Conservation (phyloP, 192 early-diverging fungal genomes). For the Entomortierella lignicola region DNA sequence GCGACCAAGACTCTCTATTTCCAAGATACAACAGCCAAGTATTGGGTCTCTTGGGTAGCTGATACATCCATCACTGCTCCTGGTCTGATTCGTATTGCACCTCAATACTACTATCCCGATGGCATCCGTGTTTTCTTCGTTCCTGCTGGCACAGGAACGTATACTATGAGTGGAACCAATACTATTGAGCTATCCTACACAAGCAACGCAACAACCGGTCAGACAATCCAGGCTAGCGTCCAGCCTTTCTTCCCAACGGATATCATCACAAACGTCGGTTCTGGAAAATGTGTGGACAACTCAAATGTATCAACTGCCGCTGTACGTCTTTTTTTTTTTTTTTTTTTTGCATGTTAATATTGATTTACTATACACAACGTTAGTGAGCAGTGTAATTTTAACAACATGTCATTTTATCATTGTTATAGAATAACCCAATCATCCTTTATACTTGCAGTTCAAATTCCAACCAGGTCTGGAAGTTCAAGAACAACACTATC, state of each 20-base stretch:
- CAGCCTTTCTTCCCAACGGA: conserved; percentile 51
- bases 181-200: conserved; percentile 35
- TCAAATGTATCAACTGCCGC: conserved; percentile 2
- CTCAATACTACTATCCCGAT: conserved; percentile 50
- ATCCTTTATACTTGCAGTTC: conserved; percentile 35
- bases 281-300: conserved; percentile 44
- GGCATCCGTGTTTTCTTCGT: conserved; percentile 52
- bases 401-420: not conserved
- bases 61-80: conserved; percentile 44
- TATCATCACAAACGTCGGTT: conserved; percentile 35
- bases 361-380: no score
- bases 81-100: conserved; percentile 46
- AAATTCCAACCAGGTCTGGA: conserved; percentile 34
- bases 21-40: conserved; percentile 47
- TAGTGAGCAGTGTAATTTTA: no score
- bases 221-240: conserved; percentile 47
- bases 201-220: conserved; percentile 14
- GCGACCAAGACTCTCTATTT: conserved; percentile 48
- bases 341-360: not conserved
- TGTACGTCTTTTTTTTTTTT: conserved; percentile 4
- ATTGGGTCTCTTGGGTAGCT: conserved; percentile 46
- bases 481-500: conserved; percentile 39
- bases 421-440: conserved; percentile 25
- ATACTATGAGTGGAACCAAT: conserved; percentile 39
- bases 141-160: conserved; percentile 35